phyloP scores from a whole-genome alignment of 208 protist species.

The Trypanosoma scelopori region DNA sequence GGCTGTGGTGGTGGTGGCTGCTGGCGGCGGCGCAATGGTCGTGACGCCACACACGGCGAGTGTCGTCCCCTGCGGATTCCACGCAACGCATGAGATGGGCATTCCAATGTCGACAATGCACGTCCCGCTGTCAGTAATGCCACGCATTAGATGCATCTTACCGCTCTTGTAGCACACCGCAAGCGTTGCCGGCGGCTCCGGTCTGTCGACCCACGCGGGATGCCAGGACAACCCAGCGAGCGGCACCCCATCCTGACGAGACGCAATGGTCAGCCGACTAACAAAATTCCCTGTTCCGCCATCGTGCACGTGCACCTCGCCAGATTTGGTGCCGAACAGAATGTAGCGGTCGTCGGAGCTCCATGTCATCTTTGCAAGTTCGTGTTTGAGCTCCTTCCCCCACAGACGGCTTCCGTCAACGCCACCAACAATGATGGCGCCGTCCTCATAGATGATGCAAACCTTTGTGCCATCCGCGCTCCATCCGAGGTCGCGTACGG shows the following conservation, averaged over 20 bases:
- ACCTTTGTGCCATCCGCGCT: conserved; percentile 93
- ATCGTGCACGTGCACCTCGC: conserved; percentile 93
- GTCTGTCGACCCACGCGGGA: conserved; percentile 84
- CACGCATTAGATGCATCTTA: conserved; percentile 92
- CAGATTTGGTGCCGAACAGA: conserved; percentile 88
- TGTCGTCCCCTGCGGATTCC: conserved; percentile 94
- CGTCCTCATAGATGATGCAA: conserved; percentile 97
- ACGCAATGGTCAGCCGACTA: conserved; percentile 72
- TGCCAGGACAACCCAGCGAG: conserved; percentile 83
- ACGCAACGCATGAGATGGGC: conserved; percentile 69
- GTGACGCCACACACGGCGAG: conserved; percentile 87
- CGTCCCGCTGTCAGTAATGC: conserved; percentile 83
- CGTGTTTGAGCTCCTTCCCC: conserved; percentile 91
- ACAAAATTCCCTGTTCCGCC: conserved; percentile 67
- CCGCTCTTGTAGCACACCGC: conserved; percentile 90
- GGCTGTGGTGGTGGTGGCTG: conserved; percentile 15
- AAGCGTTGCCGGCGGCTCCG: conserved; percentile 77
- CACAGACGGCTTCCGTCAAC: conserved; percentile 96
- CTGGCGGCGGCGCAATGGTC: conserved; percentile 24
- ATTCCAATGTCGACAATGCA: conserved; percentile 92
- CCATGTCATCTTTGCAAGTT: conserved; percentile 92
- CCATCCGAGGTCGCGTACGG: conserved; percentile 94
- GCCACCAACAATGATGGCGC: conserved; percentile 95
- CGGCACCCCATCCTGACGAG: conserved; percentile 24
- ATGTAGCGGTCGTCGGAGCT: conserved; percentile 93